phyloP scores from a whole-genome alignment of 2,329 filamentous ascomycete genomes.

The Tolypocladium paradoxum region DNA sequence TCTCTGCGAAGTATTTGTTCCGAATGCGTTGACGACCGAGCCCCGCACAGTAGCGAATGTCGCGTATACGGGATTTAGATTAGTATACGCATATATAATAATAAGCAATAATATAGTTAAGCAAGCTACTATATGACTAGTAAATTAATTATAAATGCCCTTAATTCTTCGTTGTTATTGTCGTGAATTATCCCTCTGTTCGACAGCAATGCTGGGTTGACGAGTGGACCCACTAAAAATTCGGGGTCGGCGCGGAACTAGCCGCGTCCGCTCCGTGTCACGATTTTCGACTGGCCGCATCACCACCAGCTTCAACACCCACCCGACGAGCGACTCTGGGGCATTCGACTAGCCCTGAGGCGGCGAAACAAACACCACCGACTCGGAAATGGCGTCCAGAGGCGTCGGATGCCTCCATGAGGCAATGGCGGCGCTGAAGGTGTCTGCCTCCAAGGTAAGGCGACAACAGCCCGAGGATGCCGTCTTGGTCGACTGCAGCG shows the following conservation, averaged over 20 bases:
- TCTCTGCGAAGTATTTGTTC: too few species aligned
- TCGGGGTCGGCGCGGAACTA: constrained; percentile 15
- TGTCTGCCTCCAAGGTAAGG: constrained; percentile 29
- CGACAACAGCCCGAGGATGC: neutral
- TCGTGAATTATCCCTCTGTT: too few species aligned
- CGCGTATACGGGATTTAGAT: too few species aligned
- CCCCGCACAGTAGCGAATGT: too few species aligned
- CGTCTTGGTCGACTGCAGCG: neutral
- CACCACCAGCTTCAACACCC: neutral
- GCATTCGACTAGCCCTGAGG: neutral
- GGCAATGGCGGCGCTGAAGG: constrained; percentile 38
- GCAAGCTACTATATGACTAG: too few species aligned
- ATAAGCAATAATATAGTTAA: too few species aligned
- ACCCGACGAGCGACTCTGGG: neutral
- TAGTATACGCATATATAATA: too few species aligned
- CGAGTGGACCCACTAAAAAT: too few species aligned
- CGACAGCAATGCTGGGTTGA: too few species aligned
- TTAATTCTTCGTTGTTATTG: too few species aligned
- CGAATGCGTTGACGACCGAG: too few species aligned
- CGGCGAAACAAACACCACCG: neutral
- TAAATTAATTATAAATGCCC: too few species aligned
- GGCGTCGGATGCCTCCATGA: constrained; percentile 39
- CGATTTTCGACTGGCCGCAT: constrained; percentile 12
- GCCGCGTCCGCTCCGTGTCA: constrained; percentile 15
- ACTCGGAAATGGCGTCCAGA: constrained; percentile 8